Base-by-base conservation (phyloP, 75 land plant species). In the Adiantum capillusveneris region DNA sequence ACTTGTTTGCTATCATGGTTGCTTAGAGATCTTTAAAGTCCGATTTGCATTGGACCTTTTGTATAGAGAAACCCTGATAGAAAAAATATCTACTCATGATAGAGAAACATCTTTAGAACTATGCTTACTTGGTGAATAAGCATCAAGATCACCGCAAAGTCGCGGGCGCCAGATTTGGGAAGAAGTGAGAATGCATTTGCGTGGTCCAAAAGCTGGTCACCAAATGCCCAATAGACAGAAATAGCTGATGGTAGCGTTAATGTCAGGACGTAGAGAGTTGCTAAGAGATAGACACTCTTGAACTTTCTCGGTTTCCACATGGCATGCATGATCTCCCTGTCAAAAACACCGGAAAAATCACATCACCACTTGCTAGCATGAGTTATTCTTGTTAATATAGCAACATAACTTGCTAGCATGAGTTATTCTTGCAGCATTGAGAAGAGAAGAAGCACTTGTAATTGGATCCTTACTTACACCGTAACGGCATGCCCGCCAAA, bases 401-500 rank as follows among this genome's bases (percentile, higher is more conserved):
- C 20, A 12, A 48, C 5, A 48, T 20, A 48, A 48, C n/a, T n/a
- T n/a, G n/a, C n/a, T n/a, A n/a, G n/a, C n/a, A n/a, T n/a, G n/a
- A n/a, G n/a, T n/a, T n/a, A n/a, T n/a, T n/a, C n/a, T n/a, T n/a
- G n/a, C n/a, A n/a, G n/a, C n/a, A n/a, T n/a, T n/a, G n/a, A n/a
- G n/a, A n/a, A n/a, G n/a, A n/a, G n/a, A n/a, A n/a, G n/a, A n/a
- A n/a, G n/a, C n/a, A n/a, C n/a, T n/a, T 13, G 20, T n/a, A n/a
- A 41, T 41, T 14, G 14, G 43, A 41, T 9, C 14, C 14, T 9
- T 41, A 41, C 43, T 9, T 44, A 89, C 95, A 89, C 95, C 60
- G 95, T 89, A 52, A 89, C 95, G 51, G 95, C 95, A 89, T 89
- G 95, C 1, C 94, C 89, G 29, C 94, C 94, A 71, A 88, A 88